Base-by-base conservation (phyloP, 2,329 filamentous ascomycete genomes). In the Pseudogymnoascus destructans region DNA sequence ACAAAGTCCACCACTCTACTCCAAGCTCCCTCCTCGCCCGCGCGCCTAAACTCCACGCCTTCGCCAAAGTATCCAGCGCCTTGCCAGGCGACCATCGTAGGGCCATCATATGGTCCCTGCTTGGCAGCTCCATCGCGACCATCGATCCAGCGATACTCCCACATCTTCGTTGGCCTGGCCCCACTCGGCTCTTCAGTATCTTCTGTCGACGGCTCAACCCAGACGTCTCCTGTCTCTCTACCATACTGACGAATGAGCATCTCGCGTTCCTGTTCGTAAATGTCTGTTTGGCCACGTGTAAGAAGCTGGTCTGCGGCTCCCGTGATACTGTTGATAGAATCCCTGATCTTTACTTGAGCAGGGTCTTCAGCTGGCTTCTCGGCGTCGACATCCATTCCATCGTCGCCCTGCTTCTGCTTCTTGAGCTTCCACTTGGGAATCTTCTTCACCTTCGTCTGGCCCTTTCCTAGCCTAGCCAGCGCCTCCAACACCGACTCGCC, bases 101-200 rank as follows among this genome's bases (percentile, higher is more conserved):
- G 70, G 6, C 79, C 81, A 68, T 96, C 89, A 70, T 90, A 98
- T 0, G 93, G 92, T 0, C 93, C 93, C 70, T 98, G 89, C 59
- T 80, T 79, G 54, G 81, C 79, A 9, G 81, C 88, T 25, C 82
- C 86, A 67, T 95, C 92, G 38, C 90, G 79, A 15, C 88, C 89
- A 69, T 95, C 90, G 36, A 83, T 85, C 93, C 93, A 98, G 60
- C 89, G 80, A 70, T 89, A 98, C 71, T 97, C 88, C 91, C 92
- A 98, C 76, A 81, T 79, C 33, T 73, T 72, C 1, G 65, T 60
- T 9, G 67, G 63, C 33, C 58, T 58, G 5, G 25, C 32, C 1
- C 60, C 61, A 35, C 58, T 65, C 32, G 66, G 66, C 15, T 67
- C 68, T 21, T 71, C 67, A 52, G 67, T 65, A 49, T 69, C 66